Evolutionary conservation across 2,329 filamentous ascomycete genomes (phyloP).

Genomic region (Cylindrodendrum hubeiense): DNA sequence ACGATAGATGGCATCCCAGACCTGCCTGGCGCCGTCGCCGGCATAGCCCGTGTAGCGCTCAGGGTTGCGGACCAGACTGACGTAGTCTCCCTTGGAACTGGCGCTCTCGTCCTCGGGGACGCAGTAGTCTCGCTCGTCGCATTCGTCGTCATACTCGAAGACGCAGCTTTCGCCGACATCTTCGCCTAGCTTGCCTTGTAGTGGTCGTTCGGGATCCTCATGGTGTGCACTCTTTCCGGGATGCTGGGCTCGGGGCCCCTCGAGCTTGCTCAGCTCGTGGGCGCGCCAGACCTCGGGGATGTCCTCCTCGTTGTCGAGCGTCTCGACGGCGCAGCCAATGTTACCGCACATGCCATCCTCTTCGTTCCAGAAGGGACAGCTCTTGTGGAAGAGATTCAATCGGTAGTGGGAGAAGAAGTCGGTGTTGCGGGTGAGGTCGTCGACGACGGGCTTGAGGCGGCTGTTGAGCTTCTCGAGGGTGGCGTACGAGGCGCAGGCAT

Average conservation of each 20-base stretch:
- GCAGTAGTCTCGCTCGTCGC: slow-evolving; percentile 96
- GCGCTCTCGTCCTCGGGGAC: slow-evolving; percentile 94
- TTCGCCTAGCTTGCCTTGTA: slow-evolving; percentile 86
- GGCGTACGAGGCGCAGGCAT: slow-evolving; percentile 94
- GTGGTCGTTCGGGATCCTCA: slow-evolving; percentile 77
- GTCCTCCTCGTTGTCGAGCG: slow-evolving; percentile 93
- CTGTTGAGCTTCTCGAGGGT: slow-evolving; percentile 88
- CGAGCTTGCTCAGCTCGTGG: slow-evolving; percentile 90
- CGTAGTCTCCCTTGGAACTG: slow-evolving; percentile 91
- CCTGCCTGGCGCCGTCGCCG: slow-evolving; percentile 85
- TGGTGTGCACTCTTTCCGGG: slow-evolving; percentile 81
- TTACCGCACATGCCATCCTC: slow-evolving; percentile 96
- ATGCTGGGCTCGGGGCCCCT: slow-evolving; percentile 91
- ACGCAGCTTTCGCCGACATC: slow-evolving; percentile 95
- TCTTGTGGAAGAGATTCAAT: slow-evolving; percentile 92
- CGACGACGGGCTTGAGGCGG: slow-evolving; percentile 79
- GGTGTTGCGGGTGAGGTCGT: slow-evolving; percentile 85
- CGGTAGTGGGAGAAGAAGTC: slow-evolving; percentile 99
- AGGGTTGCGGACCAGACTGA: slow-evolving; percentile 92
- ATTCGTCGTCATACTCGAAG: slow-evolving; percentile 97
- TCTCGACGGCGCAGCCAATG: slow-evolving; percentile 95
- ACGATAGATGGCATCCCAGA: slow-evolving; percentile 96
- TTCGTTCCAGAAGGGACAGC: slow-evolving; percentile 96
- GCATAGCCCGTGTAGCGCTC: slow-evolving; percentile 96
- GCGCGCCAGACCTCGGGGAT: slow-evolving; percentile 93